These are phyloP conservation scores for Daldinia sp. DNA, from an alignment of 2,329 filamentous ascomycete genomes.

Conservation along the genomic window DNA sequence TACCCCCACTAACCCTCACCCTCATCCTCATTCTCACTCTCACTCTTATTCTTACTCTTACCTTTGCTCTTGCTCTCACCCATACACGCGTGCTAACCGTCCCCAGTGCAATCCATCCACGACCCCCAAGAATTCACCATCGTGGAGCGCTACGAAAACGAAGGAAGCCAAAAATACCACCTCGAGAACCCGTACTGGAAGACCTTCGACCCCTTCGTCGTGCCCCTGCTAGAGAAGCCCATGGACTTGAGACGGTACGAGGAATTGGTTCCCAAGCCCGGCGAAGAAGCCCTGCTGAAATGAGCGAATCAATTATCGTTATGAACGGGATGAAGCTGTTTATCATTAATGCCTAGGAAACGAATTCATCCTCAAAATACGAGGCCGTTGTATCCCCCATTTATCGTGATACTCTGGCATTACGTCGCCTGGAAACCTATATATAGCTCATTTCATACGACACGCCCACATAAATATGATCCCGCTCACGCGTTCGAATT, in stretches of 20 bases:
- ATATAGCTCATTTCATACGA: not conserved
- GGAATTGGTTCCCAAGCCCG: slow-evolving; percentile 61
- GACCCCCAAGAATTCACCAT: slow-evolving; percentile 77
- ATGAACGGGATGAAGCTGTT: not conserved
- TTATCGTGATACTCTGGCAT: not conserved
- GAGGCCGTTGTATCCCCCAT: not conserved
- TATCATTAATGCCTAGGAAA: too few relatives aligned
- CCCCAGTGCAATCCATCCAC: slow-evolving; percentile 69
- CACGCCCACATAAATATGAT: not conserved
- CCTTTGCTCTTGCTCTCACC: not conserved
- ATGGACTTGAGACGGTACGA: slow-evolving; percentile 76
- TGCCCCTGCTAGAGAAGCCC: slow-evolving; percentile 70
- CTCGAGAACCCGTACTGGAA: slow-evolving; percentile 77
- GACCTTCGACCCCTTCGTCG: slow-evolving; percentile 78
- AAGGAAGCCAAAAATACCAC: slow-evolving; percentile 69
- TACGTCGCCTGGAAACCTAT: not conserved
- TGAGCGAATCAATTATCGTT: not conserved
- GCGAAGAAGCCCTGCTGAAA: slow-evolving; percentile 42
- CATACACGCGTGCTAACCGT: not conserved
- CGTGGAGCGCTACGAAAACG: slow-evolving; percentile 75
- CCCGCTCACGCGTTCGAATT: not conserved
- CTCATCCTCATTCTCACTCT: not conserved
- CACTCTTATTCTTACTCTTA: not conserved
- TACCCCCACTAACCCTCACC: not conserved
- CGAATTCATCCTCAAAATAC: too few relatives aligned